These are phyloP conservation scores for Leucogyrophana mollusca DNA, from an alignment of 768 basidiomycete species.

Conservation along the genomic window DNA sequence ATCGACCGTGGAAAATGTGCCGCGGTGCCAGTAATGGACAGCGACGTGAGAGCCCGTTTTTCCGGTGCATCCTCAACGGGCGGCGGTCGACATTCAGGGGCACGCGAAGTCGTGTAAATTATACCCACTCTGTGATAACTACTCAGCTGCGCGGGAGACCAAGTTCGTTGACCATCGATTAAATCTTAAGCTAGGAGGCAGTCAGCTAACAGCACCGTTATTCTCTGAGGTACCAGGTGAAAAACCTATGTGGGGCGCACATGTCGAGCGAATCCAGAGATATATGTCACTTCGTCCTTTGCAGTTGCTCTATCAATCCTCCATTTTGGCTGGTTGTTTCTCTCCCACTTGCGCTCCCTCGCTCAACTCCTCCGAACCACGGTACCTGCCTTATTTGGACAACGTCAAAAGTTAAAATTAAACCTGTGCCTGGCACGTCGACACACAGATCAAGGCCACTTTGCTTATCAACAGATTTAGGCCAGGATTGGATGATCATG, in stretches of 20 bases:
- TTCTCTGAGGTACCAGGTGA: too few relatives aligned
- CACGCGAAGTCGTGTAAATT: too few relatives aligned
- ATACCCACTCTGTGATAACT: too few relatives aligned
- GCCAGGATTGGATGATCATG: not conserved
- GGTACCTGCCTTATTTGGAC: conserved; percentile 3
- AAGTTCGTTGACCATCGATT: too few relatives aligned
- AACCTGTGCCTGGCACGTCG: not conserved
- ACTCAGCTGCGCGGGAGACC: too few relatives aligned
- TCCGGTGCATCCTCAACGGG: not conserved
- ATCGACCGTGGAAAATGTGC: not conserved
- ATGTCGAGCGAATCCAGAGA: not conserved
- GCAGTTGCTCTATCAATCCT: too few relatives aligned
- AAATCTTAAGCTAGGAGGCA: too few relatives aligned
- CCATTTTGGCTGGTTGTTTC: too few relatives aligned
- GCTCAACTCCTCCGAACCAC: not conserved
- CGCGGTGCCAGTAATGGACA: not conserved
- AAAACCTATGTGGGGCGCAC: too few relatives aligned
- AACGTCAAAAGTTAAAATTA: conserved; percentile 12
- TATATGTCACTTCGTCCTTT: not conserved
- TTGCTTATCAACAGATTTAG: conserved; percentile 2
- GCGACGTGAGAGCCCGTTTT: not conserved
- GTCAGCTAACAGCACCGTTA: too few relatives aligned
- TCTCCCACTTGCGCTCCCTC: too few relatives aligned
- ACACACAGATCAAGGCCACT: not conserved
- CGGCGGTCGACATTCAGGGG: too few relatives aligned